Evolutionary conservation across 306 rosid genomes (phyloP).

Genomic region (Pterocarpus santalinus): DNA sequence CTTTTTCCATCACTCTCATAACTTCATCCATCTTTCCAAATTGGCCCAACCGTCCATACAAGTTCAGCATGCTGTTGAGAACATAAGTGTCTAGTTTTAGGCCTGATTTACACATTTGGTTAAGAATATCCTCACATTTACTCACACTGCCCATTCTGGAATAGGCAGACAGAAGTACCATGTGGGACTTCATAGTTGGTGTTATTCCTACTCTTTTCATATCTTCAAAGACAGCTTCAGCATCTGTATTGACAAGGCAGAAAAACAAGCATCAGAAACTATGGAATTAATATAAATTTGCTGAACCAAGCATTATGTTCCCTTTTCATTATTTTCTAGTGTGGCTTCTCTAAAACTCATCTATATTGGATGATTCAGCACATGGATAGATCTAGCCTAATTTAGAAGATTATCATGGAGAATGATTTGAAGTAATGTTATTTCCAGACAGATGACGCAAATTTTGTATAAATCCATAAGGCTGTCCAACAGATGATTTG

Average conservation of each 20-base stretch:
- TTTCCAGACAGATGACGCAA: not conserved
- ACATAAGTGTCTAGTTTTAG: constrained; percentile 81
- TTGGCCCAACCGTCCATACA: constrained; percentile 83
- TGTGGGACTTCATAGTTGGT: constrained; percentile 95
- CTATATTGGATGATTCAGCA: not conserved
- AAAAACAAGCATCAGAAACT: not conserved
- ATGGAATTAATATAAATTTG: not conserved
- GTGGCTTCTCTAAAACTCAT: constrained; percentile 8
- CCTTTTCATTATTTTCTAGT: not conserved
- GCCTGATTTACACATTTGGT: constrained; percentile 78
- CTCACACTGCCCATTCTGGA: constrained; percentile 72
- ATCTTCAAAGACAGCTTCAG: constrained; percentile 76
- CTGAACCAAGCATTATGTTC: not conserved
- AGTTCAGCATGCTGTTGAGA: constrained; percentile 84
- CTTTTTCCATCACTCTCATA: constrained; percentile 69
- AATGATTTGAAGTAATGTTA: constrained; percentile 16
- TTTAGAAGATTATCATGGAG: not conserved
- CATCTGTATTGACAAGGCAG: constrained; percentile 56
- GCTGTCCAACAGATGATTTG: not conserved
- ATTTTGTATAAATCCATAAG: constrained; percentile 1
- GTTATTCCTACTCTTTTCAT: constrained; percentile 86
- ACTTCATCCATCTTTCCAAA: constrained; percentile 84
- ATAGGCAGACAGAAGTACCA: constrained; percentile 88
- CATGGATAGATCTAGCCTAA: not conserved
- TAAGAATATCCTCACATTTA: constrained; percentile 81